Conservation (phyloP, 768 basidiomycete species). For the Fomitopsis pulvina region DNA sequence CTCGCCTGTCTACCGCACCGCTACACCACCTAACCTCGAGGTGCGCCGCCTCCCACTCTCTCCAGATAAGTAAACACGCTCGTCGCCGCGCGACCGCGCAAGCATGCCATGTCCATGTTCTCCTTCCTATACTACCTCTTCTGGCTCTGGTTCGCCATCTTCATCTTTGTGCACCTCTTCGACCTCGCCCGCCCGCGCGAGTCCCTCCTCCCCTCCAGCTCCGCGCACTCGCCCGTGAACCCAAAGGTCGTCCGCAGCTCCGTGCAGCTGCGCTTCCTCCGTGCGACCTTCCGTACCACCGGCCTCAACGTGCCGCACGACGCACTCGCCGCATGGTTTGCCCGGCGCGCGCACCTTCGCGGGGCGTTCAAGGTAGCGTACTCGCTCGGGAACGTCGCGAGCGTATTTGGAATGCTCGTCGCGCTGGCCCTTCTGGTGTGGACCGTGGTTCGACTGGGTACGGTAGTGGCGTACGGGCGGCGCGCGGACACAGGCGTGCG, state of each 20-base stretch:
- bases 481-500: not conserved
- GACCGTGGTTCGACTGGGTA: constrained; percentile 17
- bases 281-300: constrained; percentile 39
- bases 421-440: constrained; percentile 34
- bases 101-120: not conserved
- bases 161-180: constrained; percentile 5
- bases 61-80: not conserved
- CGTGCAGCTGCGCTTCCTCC: constrained; percentile 5
- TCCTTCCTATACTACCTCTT: not conserved
- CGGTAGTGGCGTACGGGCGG: no score
- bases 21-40: no score
- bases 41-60: not conserved
- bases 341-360: constrained; percentile 23
- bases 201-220: constrained; percentile 3
- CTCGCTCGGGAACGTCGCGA: constrained; percentile 40
- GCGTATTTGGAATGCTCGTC: constrained; percentile 41
- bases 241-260: constrained; percentile 9
- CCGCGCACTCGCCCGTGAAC: constrained; percentile 3
- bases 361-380: constrained; percentile 26
- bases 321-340: constrained; percentile 29
- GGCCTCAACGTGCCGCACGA: constrained; percentile 47
- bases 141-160: constrained; percentile 5
- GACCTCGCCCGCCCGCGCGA: not conserved
- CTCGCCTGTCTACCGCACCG: no score
- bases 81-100: not conserved